Conservation (phyloP, 164 flowering plant genomes). For the Annona squamosa region DNA sequence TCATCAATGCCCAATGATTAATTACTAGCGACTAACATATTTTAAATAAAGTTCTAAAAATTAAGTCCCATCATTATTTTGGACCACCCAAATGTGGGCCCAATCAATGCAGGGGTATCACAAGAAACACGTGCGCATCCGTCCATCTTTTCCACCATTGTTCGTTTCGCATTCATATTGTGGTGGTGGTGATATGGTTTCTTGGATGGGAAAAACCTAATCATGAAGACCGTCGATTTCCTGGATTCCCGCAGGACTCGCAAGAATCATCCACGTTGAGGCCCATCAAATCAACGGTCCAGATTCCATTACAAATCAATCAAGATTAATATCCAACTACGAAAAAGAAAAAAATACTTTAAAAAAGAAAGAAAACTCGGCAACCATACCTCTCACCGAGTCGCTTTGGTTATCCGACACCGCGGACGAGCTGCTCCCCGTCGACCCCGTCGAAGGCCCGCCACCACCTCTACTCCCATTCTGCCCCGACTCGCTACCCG, state of each 20-base stretch:
- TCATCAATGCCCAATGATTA: too few relatives aligned
- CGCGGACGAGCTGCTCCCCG: slow-evolving; percentile 11
- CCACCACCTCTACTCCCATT: not conserved
- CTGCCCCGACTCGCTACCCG: slow-evolving; percentile 1
- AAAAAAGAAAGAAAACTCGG: not conserved
- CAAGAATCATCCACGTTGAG: not conserved
- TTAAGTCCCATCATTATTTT: too few relatives aligned
- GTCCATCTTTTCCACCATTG: too few relatives aligned
- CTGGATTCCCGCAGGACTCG: not conserved
- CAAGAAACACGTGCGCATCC: too few relatives aligned
- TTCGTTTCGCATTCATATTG: too few relatives aligned
- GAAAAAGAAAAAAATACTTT: not conserved
- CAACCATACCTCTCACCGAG: slow-evolving; percentile 6
- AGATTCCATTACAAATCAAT: not conserved
- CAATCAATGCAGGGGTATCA: too few relatives aligned
- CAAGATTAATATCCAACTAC: not conserved
- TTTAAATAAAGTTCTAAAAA: too few relatives aligned
- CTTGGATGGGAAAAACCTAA: too few relatives aligned
- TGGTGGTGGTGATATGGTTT: too few relatives aligned
- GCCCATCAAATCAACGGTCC: not conserved
- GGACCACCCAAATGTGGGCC: too few relatives aligned
- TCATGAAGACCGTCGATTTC: too few relatives aligned
- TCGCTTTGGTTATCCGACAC: slow-evolving; percentile 14
- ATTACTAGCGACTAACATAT: too few relatives aligned
- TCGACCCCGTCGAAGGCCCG: slow-evolving; percentile 4